Conservation (phyloP, 441 rosid genomes). For the Adansonia grandidieri region DNA sequence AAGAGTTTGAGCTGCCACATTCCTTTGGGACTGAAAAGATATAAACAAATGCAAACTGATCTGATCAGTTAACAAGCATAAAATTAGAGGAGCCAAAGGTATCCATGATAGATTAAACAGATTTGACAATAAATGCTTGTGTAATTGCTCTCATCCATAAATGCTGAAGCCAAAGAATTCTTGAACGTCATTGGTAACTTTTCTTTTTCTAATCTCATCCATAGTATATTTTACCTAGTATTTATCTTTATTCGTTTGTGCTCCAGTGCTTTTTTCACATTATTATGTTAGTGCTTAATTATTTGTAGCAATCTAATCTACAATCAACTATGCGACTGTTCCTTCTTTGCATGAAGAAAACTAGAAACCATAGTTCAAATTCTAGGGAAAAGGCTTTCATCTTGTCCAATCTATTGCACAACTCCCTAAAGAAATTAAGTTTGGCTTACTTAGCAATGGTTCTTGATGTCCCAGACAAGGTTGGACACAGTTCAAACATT, state of each 20-base stretch:
- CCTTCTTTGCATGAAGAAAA: neutral
- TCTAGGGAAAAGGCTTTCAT: neutral
- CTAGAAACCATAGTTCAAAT: neutral
- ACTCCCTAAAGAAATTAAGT: neutral
- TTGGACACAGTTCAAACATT: neutral
- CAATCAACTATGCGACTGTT: neutral
- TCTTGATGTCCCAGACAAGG: neutral
- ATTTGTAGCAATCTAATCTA: neutral
- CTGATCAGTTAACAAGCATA: neutral
- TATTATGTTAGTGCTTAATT: neutral
- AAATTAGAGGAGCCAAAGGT: neutral
- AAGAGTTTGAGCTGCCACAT: constrained; percentile 2
- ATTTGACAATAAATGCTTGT: neutral
- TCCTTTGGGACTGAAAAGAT: neutral
- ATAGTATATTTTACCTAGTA: neutral
- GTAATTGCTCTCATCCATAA: neutral
- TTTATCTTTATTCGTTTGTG: neutral
- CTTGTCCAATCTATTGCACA: neutral
- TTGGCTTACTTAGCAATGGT: neutral
- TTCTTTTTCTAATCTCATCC: neutral
- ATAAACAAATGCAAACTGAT: neutral
- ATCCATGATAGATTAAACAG: neutral
- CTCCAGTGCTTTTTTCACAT: neutral
- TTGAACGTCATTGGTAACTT: neutral
- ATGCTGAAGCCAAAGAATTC: neutral